phyloP scores from a whole-genome alignment of 192 early-diverging fungal species.

The Entomortierella lignicola region DNA sequence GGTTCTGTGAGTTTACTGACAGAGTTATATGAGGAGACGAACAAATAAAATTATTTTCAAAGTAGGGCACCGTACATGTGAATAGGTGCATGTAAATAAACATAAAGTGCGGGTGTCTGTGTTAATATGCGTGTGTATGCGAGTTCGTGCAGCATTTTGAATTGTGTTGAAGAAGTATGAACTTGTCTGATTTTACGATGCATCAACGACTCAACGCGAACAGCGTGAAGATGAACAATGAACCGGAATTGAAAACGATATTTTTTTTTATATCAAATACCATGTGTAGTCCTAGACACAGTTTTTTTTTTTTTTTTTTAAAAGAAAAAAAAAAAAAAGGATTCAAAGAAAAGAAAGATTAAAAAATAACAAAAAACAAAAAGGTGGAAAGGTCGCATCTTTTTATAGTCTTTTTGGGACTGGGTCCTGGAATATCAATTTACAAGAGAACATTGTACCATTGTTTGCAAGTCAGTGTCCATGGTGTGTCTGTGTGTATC shows the following conservation, averaged over 20 bases:
- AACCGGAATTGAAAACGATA: too few relatives aligned
- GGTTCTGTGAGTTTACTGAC: not conserved
- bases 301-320: too few relatives aligned
- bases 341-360: not conserved
- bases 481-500: not conserved
- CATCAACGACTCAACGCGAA: too few relatives aligned
- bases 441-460: not conserved
- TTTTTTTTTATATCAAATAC: not conserved
- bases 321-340: not conserved
- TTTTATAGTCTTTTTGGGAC: conserved; percentile 36
- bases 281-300: not conserved
- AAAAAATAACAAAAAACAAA: not conserved
- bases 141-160: not conserved
- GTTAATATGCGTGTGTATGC: conserved; percentile 2
- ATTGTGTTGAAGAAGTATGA: not conserved
- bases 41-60: too few relatives aligned
- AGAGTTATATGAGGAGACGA: not conserved
- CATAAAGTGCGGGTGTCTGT: not conserved
- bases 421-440: conserved; percentile 16
- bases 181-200: not conserved
- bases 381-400: conserved; percentile 23
- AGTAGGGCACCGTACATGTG: not conserved
- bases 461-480: not conserved
- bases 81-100: not conserved
- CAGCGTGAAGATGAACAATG: too few relatives aligned